Percentiles rank a stretch among this genome's conserved stretches.
These are phyloP conservation scores for Chaetomium sp. DNA, from an alignment of 2,329 filamentous ascomycete genomes.

Conservation along the genomic window DNA sequence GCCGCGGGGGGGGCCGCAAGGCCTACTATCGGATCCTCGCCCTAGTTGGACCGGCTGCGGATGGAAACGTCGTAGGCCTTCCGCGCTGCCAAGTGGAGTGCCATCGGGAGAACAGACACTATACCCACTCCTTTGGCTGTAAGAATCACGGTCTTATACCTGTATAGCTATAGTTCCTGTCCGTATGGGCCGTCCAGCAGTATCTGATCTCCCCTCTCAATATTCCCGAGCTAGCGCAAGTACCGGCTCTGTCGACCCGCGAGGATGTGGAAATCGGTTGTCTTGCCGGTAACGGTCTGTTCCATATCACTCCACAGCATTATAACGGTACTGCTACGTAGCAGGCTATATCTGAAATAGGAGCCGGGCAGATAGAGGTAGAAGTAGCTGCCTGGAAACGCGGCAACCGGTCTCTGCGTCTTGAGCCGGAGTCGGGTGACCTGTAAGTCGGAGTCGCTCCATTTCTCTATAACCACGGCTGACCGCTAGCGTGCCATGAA, in stretches of 20 bases:
- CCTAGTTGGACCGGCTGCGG: constrained; percentile 13
- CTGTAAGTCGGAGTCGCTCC: constrained; percentile 16
- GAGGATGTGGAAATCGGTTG: constrained; percentile 19
- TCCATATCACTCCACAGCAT: constrained; percentile 21
- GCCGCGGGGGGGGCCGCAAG: not conserved
- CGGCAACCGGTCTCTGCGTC: constrained; percentile 16
- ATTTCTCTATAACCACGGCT: constrained; percentile 16
- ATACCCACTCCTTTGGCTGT: constrained; percentile 20
- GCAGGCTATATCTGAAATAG: constrained; percentile 19
- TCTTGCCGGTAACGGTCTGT: constrained; percentile 18
- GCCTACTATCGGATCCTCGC: constrained; percentile 9
- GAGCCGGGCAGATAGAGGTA: constrained; percentile 21
- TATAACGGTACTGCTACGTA: constrained; percentile 13
- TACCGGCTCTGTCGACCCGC: constrained; percentile 16
- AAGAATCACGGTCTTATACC: constrained; percentile 19
- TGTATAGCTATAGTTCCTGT: constrained; percentile 13
- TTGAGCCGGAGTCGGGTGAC: constrained; percentile 18
- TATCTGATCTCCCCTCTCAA: constrained; percentile 10
- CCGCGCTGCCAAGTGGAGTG: constrained; percentile 16
- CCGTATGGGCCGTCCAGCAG: constrained; percentile 17
- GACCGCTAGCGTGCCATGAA: constrained; percentile 11
- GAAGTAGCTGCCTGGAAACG: constrained; percentile 21
- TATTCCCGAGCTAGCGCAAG: constrained; percentile 18
- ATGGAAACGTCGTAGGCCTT: constrained; percentile 18
- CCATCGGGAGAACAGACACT: constrained; percentile 16